Percentiles rank a stretch among this genome's conserved stretches.
phyloP scores from a whole-genome alignment of 176 grass and related monocot species.

The Ensete ventricosum region DNA sequence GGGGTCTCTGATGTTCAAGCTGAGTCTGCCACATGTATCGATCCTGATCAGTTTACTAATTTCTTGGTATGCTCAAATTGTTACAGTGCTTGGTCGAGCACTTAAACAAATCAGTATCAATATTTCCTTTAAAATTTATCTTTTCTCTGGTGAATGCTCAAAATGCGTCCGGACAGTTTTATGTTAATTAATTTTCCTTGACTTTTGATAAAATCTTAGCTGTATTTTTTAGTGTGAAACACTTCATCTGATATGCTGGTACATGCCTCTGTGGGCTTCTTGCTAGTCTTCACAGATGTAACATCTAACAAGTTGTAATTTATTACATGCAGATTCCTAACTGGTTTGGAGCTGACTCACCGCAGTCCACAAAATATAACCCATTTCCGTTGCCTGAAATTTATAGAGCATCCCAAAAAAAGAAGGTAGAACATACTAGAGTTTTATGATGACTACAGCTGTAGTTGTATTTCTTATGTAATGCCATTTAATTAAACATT shows the following conservation, averaged over 20 bases:
- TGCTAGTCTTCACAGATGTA: background rate
- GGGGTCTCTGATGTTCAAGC: slow-evolving; percentile 89
- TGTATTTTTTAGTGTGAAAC: background rate
- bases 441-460: too few species aligned
- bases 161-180: too few species aligned
- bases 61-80: slow-evolving; percentile 55
- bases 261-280: background rate
- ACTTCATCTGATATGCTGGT: background rate
- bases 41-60: slow-evolving; percentile 89
- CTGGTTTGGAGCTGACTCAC: slow-evolving; percentile 53
- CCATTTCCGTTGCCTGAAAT: slow-evolving; percentile 84
- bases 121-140: too few species aligned
- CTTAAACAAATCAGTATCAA: too few species aligned
- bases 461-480: background rate
- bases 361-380: slow-evolving; percentile 46
- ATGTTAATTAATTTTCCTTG: too few species aligned
- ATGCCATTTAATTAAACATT: background rate
- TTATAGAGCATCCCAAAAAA: slow-evolving; percentile 62
- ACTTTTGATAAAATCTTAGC: background rate
- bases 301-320: background rate
- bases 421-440: slow-evolving; percentile 45
- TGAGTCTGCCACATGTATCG: slow-evolving; percentile 62
- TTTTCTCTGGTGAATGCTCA: too few species aligned
- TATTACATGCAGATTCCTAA: slow-evolving; percentile 66
- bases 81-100: background rate